Evolutionary conservation across 208 protist genomes (phyloP).

Genomic region (Naegleria fowleri): DNA sequence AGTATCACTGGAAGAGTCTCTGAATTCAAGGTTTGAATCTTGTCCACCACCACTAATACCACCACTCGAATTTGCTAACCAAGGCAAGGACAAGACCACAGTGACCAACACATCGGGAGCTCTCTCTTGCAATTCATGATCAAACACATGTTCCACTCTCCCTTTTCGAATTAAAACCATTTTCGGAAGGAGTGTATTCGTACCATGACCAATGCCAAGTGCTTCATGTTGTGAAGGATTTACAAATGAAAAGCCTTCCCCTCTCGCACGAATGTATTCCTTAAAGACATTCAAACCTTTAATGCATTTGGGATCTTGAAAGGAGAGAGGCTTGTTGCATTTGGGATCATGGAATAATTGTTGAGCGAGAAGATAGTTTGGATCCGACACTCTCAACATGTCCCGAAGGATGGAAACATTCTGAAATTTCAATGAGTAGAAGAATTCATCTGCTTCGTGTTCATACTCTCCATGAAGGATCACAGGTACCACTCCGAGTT

Average conservation of each 20-base stretch:
- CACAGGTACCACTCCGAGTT: neutral
- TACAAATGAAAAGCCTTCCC: neutral
- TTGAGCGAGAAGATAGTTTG: neutral
- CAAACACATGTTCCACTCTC: neutral
- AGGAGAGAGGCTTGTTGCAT: neutral
- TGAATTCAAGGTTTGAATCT: too few species aligned
- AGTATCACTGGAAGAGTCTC: too few species aligned
- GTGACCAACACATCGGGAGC: neutral
- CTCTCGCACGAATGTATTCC: neutral
- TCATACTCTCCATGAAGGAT: neutral
- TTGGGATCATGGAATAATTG: neutral
- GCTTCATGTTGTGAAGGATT: neutral
- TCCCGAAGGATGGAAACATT: neutral
- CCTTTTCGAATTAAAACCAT: neutral
- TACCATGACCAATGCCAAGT: neutral
- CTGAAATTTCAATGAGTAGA: neutral
- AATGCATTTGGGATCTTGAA: neutral
- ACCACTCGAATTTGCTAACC: too few species aligned
- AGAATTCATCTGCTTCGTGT: neutral
- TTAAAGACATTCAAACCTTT: neutral
- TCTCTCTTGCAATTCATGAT: neutral
- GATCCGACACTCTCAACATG: neutral
- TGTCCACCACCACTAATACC: too few species aligned
- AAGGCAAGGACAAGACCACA: neutral
- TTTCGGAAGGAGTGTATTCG: neutral